A percentile compares a stretch with the other conserved stretches of the same genome.
phyloP scores from a whole-genome alignment of 306 rosid species.

The Betula pendula region DNA sequence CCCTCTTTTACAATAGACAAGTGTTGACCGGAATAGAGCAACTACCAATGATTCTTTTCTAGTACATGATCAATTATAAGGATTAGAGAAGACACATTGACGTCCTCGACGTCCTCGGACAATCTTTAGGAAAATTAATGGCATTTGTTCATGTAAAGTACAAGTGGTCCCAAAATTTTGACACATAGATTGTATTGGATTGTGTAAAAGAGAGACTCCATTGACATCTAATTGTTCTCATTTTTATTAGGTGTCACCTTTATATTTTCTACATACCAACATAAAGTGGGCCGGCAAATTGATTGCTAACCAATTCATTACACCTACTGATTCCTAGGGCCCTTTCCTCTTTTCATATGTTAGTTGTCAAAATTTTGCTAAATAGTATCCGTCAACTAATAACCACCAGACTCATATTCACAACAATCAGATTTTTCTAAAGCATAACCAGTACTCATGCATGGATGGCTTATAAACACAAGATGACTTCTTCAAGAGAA shows the following conservation, averaged over 20 bases:
- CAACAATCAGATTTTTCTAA: not conserved
- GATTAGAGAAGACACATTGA: not conserved
- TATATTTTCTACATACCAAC: not conserved
- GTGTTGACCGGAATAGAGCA: not conserved
- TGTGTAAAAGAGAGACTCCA: too few relatives aligned
- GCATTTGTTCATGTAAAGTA: not conserved
- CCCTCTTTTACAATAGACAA: not conserved
- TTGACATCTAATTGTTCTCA: not conserved
- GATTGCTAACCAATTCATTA: not conserved
- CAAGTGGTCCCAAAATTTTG: too few relatives aligned
- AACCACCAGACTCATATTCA: not conserved
- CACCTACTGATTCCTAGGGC: not conserved
- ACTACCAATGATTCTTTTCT: not conserved
- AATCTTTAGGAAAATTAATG: not conserved
- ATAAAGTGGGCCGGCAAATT: not conserved
- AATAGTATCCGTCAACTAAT: not conserved
- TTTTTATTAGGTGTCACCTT: not conserved
- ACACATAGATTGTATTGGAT: too few relatives aligned
- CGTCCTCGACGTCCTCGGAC: not conserved
- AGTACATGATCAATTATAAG: not conserved
- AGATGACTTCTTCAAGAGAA: conserved; percentile 13
- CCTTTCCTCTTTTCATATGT: not conserved
- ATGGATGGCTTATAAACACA: conserved; percentile 10
- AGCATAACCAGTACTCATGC: not conserved
- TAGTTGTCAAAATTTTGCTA: not conserved